Conservation (phyloP, 2,329 filamentous ascomycete species). For the Biscogniauxia mediterranea region DNA sequence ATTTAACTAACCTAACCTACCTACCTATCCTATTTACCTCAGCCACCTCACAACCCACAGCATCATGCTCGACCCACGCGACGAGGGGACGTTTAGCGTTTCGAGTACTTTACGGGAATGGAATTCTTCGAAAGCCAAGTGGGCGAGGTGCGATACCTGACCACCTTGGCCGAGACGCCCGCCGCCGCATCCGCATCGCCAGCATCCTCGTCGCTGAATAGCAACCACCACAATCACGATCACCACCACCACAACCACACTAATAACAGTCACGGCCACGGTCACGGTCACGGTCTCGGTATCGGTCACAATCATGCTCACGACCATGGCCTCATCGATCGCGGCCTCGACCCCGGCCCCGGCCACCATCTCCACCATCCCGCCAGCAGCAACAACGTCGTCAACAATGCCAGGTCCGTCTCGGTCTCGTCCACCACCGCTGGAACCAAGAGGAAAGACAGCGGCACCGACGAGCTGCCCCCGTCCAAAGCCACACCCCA, state of each 20-base stretch:
- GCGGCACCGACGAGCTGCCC: constrained; percentile 1
- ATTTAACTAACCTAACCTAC: too few species aligned
- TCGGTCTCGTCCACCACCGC: constrained; percentile 3
- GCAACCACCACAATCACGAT: constrained; percentile 2
- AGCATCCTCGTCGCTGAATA: constrained; percentile 1
- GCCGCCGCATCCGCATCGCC: constrained; percentile 16
- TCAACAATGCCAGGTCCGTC: constrained; percentile 7
- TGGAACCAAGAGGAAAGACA: constrained; percentile 27
- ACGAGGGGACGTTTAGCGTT: not conserved
- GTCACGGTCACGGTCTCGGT: not conserved
- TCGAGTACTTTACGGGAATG: constrained; percentile 18
- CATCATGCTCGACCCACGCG: constrained; percentile 13
- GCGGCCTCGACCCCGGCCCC: not conserved
- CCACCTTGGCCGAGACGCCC: constrained; percentile 26
- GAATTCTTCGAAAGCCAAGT: constrained; percentile 37
- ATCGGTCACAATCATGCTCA: too few species aligned
- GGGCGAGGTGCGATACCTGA: constrained; percentile 35
- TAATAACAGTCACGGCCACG: too few species aligned
- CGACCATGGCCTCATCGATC: not conserved
- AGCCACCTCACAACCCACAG: not conserved
- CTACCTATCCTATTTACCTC: not conserved
- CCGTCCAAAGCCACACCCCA: constrained; percentile 13
- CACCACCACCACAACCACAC: not conserved
- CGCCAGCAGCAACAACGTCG: constrained; percentile 6
- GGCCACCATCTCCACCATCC: constrained; percentile 5